phyloP scores from a whole-genome alignment of 495 filamentous ascomycete genomes.

The Hyaloscypha finlandica region DNA sequence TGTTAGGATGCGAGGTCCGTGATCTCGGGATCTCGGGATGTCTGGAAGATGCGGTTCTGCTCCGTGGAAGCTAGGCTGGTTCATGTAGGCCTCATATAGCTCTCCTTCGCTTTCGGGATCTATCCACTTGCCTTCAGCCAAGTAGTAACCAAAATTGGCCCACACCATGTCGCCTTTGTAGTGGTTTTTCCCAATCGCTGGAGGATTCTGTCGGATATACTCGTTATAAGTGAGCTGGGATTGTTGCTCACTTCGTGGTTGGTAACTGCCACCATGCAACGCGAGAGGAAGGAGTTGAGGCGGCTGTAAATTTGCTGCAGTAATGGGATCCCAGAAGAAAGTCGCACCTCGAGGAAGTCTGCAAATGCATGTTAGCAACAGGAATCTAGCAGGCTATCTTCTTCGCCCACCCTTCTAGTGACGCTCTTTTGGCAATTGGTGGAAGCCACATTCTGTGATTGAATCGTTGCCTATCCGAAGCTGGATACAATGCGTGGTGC shows the following conservation, averaged over 20 bases:
- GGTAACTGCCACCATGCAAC: not conserved
- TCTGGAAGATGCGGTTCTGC: constrained; percentile 2
- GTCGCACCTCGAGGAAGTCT: constrained; percentile 16
- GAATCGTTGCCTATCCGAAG: not conserved
- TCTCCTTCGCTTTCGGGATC: constrained; percentile 29
- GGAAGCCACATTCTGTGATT: not conserved
- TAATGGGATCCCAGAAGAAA: constrained; percentile 25
- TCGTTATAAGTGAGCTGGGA: constrained; percentile 15
- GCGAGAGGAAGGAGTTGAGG: not conserved
- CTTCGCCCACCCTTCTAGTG: constrained; percentile 17
- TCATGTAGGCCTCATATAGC: constrained; percentile 18
- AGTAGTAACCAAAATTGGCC: constrained; percentile 29
- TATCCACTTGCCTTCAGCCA: constrained; percentile 26
- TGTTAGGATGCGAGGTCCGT: constrained; percentile 13
- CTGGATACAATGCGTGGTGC: constrained; percentile 18
- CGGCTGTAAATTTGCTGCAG: not conserved
- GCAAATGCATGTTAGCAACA: constrained; percentile 1
- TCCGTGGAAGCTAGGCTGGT: not conserved
- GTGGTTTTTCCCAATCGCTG: constrained; percentile 14
- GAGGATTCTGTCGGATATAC: constrained; percentile 6
- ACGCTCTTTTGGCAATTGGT: not conserved
- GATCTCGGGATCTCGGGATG: not conserved
- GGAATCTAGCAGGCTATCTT: not conserved
- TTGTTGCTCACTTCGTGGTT: not conserved
- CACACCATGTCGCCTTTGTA: constrained; percentile 24